Percentiles rank a stretch among this genome's conserved stretches.
phyloP scores from a whole-genome alignment of 164 flowering plant species.

The Protea cynaroides region DNA sequence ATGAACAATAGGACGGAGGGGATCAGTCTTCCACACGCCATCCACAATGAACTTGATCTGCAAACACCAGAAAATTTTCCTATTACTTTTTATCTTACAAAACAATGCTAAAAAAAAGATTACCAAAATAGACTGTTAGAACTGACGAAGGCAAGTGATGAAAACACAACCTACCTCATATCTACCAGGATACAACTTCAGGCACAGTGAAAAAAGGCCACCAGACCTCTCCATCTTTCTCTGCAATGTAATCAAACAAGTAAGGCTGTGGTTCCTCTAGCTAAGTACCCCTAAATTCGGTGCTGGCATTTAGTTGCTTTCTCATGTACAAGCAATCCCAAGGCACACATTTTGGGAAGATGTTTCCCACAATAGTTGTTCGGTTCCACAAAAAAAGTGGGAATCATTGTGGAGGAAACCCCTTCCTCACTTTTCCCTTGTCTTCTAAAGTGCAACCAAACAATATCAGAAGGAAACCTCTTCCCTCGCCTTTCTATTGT shows the following conservation, averaged over 20 bases:
- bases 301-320: too few relatives aligned
- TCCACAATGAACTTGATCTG: constrained; percentile 95
- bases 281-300: too few relatives aligned
- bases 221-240: constrained; percentile 74
- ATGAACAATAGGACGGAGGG: constrained; percentile 61
- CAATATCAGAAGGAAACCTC: too few relatives aligned
- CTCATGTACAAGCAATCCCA: too few relatives aligned
- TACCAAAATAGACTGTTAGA: not conserved
- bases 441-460: too few relatives aligned
- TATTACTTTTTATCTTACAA: not conserved
- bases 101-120: not conserved
- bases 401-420: too few relatives aligned
- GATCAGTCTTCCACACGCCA: constrained; percentile 83
- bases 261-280: not conserved
- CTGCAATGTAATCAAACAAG: constrained; percentile 34
- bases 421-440: too few relatives aligned
- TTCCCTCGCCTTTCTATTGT: too few relatives aligned
- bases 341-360: too few relatives aligned
- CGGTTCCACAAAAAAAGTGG: too few relatives aligned
- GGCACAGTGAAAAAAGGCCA: constrained; percentile 57
- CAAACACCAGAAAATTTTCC: not conserved
- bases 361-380: too few relatives aligned
- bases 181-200: constrained; percentile 82
- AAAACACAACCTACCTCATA: constrained; percentile 54
- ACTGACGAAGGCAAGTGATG: too few relatives aligned